Base-by-base conservation (phyloP, 139 green algal genomes). In the Picochlorum sp. region DNA sequence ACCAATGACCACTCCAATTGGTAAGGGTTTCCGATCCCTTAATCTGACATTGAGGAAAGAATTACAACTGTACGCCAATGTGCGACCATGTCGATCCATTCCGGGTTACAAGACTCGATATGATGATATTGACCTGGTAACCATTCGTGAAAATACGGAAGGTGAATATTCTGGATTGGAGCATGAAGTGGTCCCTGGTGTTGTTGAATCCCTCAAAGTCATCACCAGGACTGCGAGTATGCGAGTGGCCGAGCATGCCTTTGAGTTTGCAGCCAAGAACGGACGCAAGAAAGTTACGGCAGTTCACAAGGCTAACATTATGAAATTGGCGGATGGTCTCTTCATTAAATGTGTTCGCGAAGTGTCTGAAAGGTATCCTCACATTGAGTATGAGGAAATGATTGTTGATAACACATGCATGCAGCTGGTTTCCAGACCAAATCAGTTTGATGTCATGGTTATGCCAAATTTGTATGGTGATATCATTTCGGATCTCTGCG, bases 381-480 rank as follows among this genome's bases (percentile, higher is more conserved):
- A 95, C 55, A 95, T 97, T 56, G 55, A 86, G 70, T 97, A 96
- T 64, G 72, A 95, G 5, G 90, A 97, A 75, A 61, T 94, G 50
- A 97, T 97, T 69, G 89, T 96, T 33, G 90, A 97, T 85, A 97
- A 97, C 67, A 86, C 86, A 1, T 97, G 90, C 81, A 96, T 96
- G 89, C 85, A 92, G 77, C 65, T 91, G 16, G 66, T 79, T 25
- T 41, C 69, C 26, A 75, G 93, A 67, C 90, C 90, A 14, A 53
- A 51, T 0, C 79, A 88, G 65, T 97, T 95, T 73, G 90, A 97
- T 64, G 90, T 97, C 35, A 79, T 97, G 74, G 75, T 90, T 20
- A 96, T 96, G 87, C 89, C 89, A 50, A 96, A 97, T 82, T 77
- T 96, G 58, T 96, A 96, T 57, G 89, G 89, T 24, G 90, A 97